Conservation (phyloP, 306 rosid genomes). For the Acacia melanoxylon region DNA sequence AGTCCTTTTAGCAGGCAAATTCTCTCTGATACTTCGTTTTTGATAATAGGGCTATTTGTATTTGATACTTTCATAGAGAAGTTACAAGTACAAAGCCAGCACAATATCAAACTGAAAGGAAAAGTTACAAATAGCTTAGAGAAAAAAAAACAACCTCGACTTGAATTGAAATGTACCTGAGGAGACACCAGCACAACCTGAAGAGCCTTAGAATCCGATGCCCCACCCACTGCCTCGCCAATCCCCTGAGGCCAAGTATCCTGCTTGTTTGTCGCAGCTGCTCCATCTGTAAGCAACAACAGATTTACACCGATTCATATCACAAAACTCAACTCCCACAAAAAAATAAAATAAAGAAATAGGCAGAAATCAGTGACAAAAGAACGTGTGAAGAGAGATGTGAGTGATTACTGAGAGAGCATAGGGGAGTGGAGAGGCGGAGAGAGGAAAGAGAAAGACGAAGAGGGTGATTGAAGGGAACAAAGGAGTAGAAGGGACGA, state of each 20-base stretch:
- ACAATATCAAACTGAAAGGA: background rate
- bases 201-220: constrained; percentile 54
- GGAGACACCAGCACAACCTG: constrained; percentile 94
- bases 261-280: constrained; percentile 47
- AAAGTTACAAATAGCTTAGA: background rate
- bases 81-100: background rate
- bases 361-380: background rate
- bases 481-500: constrained; percentile 31
- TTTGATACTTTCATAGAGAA: background rate
- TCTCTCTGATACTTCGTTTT: background rate
- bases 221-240: constrained; percentile 48
- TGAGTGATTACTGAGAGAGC: constrained; percentile 43
- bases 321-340: background rate
- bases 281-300: constrained; percentile 31
- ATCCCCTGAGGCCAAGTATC: constrained; percentile 52
- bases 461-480: constrained; percentile 40
- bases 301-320: background rate
- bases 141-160: background rate
- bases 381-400: background rate
- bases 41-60: background rate
- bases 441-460: constrained; percentile 38
- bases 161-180: constrained; percentile 50
- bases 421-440: constrained; percentile 36
- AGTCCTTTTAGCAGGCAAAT: background rate
- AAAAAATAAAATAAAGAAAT: background rate